Percentiles rank a stretch among this genome's conserved stretches.
Evolutionary conservation across 78 protist species (phyloP).

Genomic region (Dictyostelium intermedium): DNA sequence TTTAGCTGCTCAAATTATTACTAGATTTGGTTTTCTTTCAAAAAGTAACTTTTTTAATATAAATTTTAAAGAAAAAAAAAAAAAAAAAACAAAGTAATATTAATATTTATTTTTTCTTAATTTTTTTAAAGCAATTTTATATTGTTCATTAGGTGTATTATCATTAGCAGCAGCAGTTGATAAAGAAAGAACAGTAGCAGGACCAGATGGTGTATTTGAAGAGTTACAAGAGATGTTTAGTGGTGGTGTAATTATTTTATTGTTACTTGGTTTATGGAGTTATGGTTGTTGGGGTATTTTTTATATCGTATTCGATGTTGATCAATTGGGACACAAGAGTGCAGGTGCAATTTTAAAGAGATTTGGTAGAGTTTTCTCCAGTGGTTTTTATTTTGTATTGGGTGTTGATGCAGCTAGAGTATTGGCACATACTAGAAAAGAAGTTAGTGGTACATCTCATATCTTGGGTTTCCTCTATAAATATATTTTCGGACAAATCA

Average conservation of each 20-base stretch:
- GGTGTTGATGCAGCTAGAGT: constrained; percentile 65
- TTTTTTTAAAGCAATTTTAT: neutral
- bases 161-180: constrained; percentile 74
- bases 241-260: constrained; percentile 36
- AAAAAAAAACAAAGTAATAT: too few relatives aligned
- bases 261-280: constrained; percentile 54
- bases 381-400: constrained; percentile 66
- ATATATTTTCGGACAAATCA: constrained; percentile 12
- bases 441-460: constrained; percentile 31
- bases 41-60: neutral
- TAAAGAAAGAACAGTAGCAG: constrained; percentile 5
- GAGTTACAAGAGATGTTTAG: constrained; percentile 64
- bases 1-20: constrained; percentile 54
- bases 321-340: constrained; percentile 35
- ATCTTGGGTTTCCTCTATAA: constrained; percentile 8
- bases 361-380: constrained; percentile 62
- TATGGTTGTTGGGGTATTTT: constrained; percentile 63
- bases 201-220: constrained; percentile 66
- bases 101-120: neutral
- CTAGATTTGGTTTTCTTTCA: constrained; percentile 50
- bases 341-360: constrained; percentile 59
- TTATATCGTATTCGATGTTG: constrained; percentile 47
- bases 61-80: too few relatives aligned
- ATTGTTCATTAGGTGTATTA: constrained; percentile 27
- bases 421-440: neutral